Evolutionary conservation across 2,329 filamentous ascomycete genomes (phyloP), one percentile per base, ranked within the genome.

Genomic region (Torrubiellomyces zombiae): DNA sequence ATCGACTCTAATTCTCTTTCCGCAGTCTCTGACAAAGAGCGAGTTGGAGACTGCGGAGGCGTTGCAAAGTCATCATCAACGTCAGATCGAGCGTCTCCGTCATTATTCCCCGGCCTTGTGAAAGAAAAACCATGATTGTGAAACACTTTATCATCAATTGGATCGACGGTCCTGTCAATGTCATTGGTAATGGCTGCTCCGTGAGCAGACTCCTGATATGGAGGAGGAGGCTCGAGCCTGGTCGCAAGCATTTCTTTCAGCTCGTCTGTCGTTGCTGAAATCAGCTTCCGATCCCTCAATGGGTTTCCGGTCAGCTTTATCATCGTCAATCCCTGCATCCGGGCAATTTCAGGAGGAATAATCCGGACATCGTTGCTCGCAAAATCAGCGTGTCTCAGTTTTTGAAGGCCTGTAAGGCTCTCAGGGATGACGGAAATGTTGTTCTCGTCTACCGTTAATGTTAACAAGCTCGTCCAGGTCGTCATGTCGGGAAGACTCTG

Each of bases 271-370:
- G 66, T 65, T 53, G 91, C 79, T 1, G 69, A 76, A 9, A 85
- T 58, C 37, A 89, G 82, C 44, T 83, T 93, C 44, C 78, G 83
- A 44, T 94, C 83, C 9, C 79, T 66, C 9, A 98, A 56, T 1
- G 89, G 89, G 40, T 98, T 98, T n/a, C 82, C 83, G 21, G 73
- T 74, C 16, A 98, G 58, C 4, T 75, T 71, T 20, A 95, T 64
- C 43, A 74, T 74, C 12, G 71, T 63, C 7, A 98, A 55, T 21
- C 54, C 72, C 5, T 81, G 70, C 82, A 95, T 93, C 14, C 68
- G 56, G 5, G 75, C 77, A 29, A 95, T 68, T 34, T 72, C 73
- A 0, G 80, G 64, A 16, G 89, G 79, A 6, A 98, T 48, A 9
- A 67, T 58, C 3, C 69, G 70, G 23, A 98, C 70, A 34, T 89